Evolutionary conservation across 2,329 filamentous ascomycete genomes (phyloP).

Genomic region (Stemphylium beticola): DNA sequence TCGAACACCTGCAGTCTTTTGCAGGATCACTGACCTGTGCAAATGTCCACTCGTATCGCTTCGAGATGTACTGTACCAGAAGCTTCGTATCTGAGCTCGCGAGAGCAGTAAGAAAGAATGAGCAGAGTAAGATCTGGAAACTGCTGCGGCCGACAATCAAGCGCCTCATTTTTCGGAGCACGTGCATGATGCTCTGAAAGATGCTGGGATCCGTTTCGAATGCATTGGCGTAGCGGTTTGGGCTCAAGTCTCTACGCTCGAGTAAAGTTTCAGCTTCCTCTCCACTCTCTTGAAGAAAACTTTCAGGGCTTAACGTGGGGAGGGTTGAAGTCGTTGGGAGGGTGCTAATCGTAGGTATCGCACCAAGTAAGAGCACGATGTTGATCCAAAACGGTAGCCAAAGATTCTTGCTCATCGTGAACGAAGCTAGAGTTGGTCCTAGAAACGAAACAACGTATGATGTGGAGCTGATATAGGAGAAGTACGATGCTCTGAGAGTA

Average conservation of each 20-base stretch:
- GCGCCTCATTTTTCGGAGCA: slow-evolving; percentile 23
- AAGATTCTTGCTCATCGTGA: slow-evolving; percentile 43
- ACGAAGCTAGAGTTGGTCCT: slow-evolving; percentile 43
- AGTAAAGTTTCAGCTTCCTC: slow-evolving; percentile 37
- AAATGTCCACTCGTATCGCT: slow-evolving; percentile 48
- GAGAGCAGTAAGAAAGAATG: slow-evolving; percentile 46
- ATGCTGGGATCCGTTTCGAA: slow-evolving; percentile 28
- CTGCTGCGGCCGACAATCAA: slow-evolving; percentile 36
- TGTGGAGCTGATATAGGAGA: slow-evolving; percentile 45
- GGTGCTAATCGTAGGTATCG: slow-evolving; percentile 33
- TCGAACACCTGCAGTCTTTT: background rate
- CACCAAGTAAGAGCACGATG: slow-evolving; percentile 35
- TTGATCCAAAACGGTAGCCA: slow-evolving; percentile 48
- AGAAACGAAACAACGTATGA: slow-evolving; percentile 45
- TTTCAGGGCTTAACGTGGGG: background rate
- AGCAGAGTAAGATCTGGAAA: slow-evolving; percentile 42
- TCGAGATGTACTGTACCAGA: slow-evolving; percentile 49
- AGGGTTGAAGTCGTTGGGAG: slow-evolving; percentile 19
- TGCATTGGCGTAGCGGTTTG: slow-evolving; percentile 27
- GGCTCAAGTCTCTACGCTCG: slow-evolving; percentile 7
- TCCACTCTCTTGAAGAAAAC: background rate
- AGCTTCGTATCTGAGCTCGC: slow-evolving; percentile 49
- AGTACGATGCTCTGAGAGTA: slow-evolving; percentile 39
- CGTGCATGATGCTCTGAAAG: slow-evolving; percentile 22
- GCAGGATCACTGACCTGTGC: slow-evolving; percentile 28